These are phyloP conservation scores for Capsicum rhomboideum DNA, from an alignment of 257 asterid species.

Conservation along the genomic window DNA sequence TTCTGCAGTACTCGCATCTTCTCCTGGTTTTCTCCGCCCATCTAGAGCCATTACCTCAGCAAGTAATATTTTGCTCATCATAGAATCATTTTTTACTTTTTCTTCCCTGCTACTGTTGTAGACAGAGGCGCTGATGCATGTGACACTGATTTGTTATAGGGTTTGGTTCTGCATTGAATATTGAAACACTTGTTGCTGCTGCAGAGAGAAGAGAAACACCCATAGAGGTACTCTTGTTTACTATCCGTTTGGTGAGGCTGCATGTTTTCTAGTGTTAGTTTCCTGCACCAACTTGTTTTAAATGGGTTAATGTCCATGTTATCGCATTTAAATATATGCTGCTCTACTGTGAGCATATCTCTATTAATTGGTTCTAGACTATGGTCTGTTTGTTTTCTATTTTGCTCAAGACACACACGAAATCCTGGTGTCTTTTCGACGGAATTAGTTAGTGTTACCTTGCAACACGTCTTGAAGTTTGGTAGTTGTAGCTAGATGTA, in stretches of 20 bases:
- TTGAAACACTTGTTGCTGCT: constrained; percentile 95
- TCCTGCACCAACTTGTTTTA: neutral
- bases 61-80: constrained; percentile 31
- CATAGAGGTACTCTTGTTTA: constrained; percentile 59
- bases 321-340: neutral
- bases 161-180: constrained; percentile 95
- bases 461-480: neutral
- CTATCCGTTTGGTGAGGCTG: neutral
- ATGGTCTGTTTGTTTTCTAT: neutral
- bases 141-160: constrained; percentile 29
- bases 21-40: constrained; percentile 60
- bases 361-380: neutral
- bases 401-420: neutral
- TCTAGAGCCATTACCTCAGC: constrained; percentile 56
- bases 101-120: neutral
- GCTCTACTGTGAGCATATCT: neutral
- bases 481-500: neutral
- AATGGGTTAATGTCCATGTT: neutral
- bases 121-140: constrained; percentile 1
- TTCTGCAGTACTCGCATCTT: constrained; percentile 40
- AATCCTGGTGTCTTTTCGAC: neutral
- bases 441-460: neutral
- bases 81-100: neutral
- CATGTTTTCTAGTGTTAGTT: neutral
- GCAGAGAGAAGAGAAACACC: constrained; percentile 97